Evolutionary conservation across 257 asterid genomes (phyloP).

Genomic region (Linaria vulgaris): DNA sequence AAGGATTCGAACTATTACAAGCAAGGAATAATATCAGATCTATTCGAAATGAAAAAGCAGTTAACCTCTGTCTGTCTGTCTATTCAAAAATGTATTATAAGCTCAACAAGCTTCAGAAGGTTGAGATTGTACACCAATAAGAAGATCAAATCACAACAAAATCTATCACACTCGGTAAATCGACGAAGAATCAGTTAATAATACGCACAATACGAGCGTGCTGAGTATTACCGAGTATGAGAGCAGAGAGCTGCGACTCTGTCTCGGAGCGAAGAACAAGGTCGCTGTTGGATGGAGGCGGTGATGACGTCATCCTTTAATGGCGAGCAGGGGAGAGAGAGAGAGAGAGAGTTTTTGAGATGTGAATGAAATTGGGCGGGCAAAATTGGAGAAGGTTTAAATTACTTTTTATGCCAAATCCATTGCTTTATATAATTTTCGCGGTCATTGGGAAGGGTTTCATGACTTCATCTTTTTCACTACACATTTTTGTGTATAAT

Average conservation of each 20-base stretch:
- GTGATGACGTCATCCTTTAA: conserved; percentile 46
- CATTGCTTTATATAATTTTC: too few relatives aligned
- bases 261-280: conserved; percentile 36
- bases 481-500: too few relatives aligned
- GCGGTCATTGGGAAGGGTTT: neutral
- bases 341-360: conserved; percentile 11
- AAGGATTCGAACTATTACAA: too few relatives aligned
- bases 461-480: too few relatives aligned
- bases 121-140: too few relatives aligned
- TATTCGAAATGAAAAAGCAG: too few relatives aligned
- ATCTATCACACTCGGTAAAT: too few relatives aligned
- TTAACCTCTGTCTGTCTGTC: too few relatives aligned
- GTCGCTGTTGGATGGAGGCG: conserved; percentile 41
- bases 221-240: conserved; percentile 52
- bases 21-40: too few relatives aligned
- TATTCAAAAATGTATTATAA: too few relatives aligned
- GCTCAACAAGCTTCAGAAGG: too few relatives aligned
- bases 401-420: conserved; percentile 1
- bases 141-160: too few relatives aligned
- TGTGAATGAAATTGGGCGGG: conserved; percentile 28
- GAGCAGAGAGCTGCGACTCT: conserved; percentile 70
- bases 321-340: neutral
- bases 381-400: conserved; percentile 1
- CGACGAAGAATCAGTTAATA: neutral
- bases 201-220: neutral